Evolutionary conservation across 352 stramenopile genomes (phyloP).

Genomic region (Phytophthora syringae): DNA sequence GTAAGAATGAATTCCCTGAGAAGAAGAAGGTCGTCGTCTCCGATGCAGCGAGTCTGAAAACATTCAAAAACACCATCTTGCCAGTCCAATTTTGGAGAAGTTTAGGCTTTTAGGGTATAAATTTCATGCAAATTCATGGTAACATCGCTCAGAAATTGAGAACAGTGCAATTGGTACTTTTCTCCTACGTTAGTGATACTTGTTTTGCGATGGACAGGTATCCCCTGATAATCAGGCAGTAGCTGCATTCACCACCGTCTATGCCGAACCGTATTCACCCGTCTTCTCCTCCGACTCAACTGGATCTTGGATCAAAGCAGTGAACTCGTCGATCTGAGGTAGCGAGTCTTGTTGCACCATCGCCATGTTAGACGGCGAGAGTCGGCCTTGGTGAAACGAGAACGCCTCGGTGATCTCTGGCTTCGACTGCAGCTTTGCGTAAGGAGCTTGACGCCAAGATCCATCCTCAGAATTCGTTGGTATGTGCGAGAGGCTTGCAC

Average conservation of each 20-base stretch:
- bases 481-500: conserved; percentile 36
- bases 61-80: too few species aligned
- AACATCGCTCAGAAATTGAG: too few species aligned
- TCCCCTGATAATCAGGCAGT: neutral
- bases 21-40: too few species aligned
- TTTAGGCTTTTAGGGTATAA: too few species aligned
- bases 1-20: too few species aligned
- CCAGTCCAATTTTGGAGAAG: too few species aligned
- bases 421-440: conserved; percentile 24
- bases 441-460: conserved; percentile 24
- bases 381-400: conserved; percentile 70
- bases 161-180: too few species aligned
- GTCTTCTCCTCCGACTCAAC: neutral
- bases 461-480: conserved; percentile 17
- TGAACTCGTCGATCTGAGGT: conserved; percentile 73
- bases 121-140: too few species aligned
- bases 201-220: too few species aligned
- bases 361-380: conserved; percentile 44
- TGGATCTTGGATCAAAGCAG: conserved; percentile 47
- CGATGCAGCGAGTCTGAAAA: too few species aligned
- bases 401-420: conserved; percentile 13
- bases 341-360: conserved; percentile 51
- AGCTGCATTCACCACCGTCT: neutral
- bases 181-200: too few species aligned
- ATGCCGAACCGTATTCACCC: conserved; percentile 20